Evolutionary conservation across 306 rosid genomes (phyloP), one percentile per base, ranked within the genome.

Genomic region (Oemleria cerasiformis): DNA sequence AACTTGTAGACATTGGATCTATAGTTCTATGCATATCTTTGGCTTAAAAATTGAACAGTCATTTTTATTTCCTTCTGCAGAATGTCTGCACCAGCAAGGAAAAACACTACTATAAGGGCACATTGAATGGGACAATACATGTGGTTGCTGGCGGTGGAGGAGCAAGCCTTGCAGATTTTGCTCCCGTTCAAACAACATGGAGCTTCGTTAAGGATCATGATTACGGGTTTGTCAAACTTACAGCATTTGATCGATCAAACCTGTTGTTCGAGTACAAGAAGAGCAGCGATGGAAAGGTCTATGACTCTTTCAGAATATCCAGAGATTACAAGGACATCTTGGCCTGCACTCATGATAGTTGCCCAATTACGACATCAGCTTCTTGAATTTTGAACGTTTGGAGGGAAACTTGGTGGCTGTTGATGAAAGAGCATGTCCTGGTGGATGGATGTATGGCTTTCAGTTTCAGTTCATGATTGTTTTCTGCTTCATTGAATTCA

Each of bases 111-210:
- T 94, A 91, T 58, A 82, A 79, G 69, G 96, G 98, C 65, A 48
- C 73, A 63, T 77, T 91, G 85, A 84, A 94, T 63, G 98, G 98
- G 48, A 94, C 98, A 63, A 94, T 94, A 74, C 98, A 94, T 69
- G 87, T 83, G 34, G 98, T 89, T 65, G 97, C 87, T 13, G 96
- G 98, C 1, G 97, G 98, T 56, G 98, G 90, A 75, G 98, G 97
- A 65, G 94, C 98, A 47, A 67, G 96, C 49, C 91, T 94, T 59
- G 79, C 90, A 36, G 55, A 77, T 14, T 94, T 94, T 81, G 80
- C 92, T 9, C 72, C 90, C 16, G 73, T 89, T 60, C 71, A 86
- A 82, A 91, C 97, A 8, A 77, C 16, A 59, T 94, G 98, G 98
- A 94, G 97, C 70, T 72, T 94, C 63, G 78, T 80, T 44, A 91